Conservation (phyloP, 257 asterid genomes). For the Solanum lycopersicoides region DNA sequence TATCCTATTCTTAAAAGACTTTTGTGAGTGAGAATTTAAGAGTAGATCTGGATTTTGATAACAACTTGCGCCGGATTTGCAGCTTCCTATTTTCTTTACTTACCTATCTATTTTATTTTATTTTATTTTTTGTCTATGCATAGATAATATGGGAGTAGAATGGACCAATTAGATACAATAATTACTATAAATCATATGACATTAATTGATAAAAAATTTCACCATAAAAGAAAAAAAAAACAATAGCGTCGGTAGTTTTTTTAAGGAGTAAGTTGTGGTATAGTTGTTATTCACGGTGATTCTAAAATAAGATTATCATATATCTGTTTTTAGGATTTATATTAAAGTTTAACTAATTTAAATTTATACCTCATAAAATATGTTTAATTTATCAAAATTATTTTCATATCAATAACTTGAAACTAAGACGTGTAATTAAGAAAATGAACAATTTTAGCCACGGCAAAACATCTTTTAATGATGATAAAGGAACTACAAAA, state of each 20-base stretch:
- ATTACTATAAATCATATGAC: neutral
- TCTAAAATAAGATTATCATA: no score
- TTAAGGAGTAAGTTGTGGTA: neutral
- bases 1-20: neutral
- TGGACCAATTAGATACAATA: neutral
- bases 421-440: neutral
- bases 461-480: neutral
- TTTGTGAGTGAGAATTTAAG: neutral
- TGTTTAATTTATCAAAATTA: accelerated
- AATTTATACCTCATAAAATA: accelerated
- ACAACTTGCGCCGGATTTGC: slow-evolving; percentile 2
- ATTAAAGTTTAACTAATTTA: accelerated
- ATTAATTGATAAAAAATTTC: neutral
- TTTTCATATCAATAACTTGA: neutral
- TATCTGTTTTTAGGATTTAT: no score
- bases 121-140: neutral
- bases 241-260: neutral
- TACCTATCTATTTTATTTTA: neutral
- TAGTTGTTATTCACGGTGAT: neutral
- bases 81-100: neutral
- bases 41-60: neutral
- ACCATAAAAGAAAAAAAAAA: neutral
- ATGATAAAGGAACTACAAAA: neutral
- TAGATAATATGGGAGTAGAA: neutral
- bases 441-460: neutral